Conservation (phyloP, 2,329 filamentous ascomycete genomes). For the Pseudocercospora fijiensis region DNA sequence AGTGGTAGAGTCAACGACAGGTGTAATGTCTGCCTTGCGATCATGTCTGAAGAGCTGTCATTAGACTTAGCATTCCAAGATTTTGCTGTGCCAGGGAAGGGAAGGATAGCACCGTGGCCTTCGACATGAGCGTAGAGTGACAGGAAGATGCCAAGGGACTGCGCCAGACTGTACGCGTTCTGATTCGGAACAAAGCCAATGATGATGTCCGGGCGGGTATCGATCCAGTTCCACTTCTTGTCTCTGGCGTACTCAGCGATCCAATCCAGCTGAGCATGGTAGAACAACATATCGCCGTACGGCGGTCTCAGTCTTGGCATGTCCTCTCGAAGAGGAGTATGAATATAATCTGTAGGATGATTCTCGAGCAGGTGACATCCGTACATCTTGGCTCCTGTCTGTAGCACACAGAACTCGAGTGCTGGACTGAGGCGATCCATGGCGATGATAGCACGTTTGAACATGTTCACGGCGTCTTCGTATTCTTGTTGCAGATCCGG, state of each 20-base stretch:
- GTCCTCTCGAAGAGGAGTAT: slow-evolving; percentile 36
- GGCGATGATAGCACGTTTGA: slow-evolving; percentile 42
- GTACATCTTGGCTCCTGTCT: slow-evolving; percentile 41
- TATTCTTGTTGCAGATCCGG: slow-evolving; percentile 42
- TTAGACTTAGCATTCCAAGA: slow-evolving; percentile 38
- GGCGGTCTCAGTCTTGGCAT: slow-evolving; percentile 35
- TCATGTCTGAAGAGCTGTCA: slow-evolving; percentile 41
- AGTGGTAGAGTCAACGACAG: slow-evolving; percentile 21
- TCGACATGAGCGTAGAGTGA: slow-evolving; percentile 38
- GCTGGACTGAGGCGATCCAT: slow-evolving; percentile 39
- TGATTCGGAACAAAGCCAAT: slow-evolving; percentile 40
- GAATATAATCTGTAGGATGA: slow-evolving; percentile 42
- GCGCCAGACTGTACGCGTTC: slow-evolving; percentile 40
- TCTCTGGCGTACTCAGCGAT: slow-evolving; percentile 34
- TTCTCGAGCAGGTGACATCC: slow-evolving; percentile 46
- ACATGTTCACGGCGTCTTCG: slow-evolving; percentile 46
- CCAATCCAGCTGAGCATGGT: slow-evolving; percentile 42
- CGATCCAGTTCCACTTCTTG: slow-evolving; percentile 41
- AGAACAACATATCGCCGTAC: slow-evolving; percentile 38
- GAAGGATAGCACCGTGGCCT: slow-evolving; percentile 37
- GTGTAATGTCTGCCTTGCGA: slow-evolving; percentile 30
- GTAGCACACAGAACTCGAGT: slow-evolving; percentile 43
- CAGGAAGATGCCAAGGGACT: slow-evolving; percentile 38
- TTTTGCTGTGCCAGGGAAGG: slow-evolving; percentile 38
- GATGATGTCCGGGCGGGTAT: slow-evolving; percentile 40